Evolutionary conservation across 306 rosid genomes (phyloP).

Genomic region (Herpetospermum pedunculosum): DNA sequence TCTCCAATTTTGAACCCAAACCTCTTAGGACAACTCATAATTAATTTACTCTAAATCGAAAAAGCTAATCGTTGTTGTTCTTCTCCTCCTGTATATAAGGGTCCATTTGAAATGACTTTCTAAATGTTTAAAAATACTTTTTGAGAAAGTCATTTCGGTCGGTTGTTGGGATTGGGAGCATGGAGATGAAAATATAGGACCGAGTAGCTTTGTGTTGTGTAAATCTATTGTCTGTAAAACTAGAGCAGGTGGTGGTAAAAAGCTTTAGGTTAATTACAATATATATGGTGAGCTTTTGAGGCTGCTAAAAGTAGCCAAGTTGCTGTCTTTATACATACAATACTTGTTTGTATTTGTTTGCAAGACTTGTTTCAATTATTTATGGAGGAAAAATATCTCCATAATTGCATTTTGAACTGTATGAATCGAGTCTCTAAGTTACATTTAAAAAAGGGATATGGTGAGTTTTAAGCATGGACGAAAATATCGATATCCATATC

Average conservation of each 20-base stretch:
- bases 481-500: no score
- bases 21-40: neutral
- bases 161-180: no score
- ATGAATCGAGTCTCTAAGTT: neutral
- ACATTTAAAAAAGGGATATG: neutral
- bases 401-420: neutral
- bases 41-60: neutral
- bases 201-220: neutral
- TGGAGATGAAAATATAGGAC: neutral
- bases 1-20: conserved; percentile 22
- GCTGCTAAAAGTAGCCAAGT: neutral
- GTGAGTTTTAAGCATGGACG: no score
- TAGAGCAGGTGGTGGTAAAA: neutral
- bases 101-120: no score
- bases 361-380: neutral
- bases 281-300: neutral
- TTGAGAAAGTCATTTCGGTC: no score
- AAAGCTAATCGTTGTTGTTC: neutral
- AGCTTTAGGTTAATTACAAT: neutral
- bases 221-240: neutral
- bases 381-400: neutral
- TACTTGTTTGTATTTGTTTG: neutral
- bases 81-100: neutral
- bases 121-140: no score
- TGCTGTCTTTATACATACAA: neutral